phyloP scores from a whole-genome alignment of 108 stramenopile genomes.

The Tribonema minus region DNA sequence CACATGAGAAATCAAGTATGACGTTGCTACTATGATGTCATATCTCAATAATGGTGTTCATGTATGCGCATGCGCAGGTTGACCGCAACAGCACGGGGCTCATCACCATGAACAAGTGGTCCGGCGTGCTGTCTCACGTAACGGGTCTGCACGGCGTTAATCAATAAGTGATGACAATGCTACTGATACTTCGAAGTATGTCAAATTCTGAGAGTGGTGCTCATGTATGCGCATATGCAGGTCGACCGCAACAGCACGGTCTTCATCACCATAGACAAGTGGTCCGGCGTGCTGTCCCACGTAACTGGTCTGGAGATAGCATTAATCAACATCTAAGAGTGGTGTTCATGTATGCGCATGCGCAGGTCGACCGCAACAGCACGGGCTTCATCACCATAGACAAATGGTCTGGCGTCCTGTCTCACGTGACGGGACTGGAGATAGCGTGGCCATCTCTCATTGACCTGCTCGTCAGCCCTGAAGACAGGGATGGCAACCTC shows the following conservation, averaged over 20 bases:
- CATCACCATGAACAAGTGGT: conserved; percentile 30
- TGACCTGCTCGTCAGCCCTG: conserved; percentile 2
- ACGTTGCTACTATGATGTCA: too few relatives aligned
- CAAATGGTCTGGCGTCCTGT: conserved; percentile 31
- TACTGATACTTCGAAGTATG: too few relatives aligned
- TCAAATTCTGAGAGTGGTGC: too few relatives aligned
- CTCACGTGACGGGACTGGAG: conserved; percentile 23
- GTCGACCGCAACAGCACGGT: conserved; percentile 13
- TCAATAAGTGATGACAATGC: too few relatives aligned
- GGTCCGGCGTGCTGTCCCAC: conserved; percentile 28
- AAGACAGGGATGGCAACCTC: conserved; percentile 3
- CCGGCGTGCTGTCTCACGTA: conserved; percentile 19
- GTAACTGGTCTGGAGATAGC: conserved; percentile 15
- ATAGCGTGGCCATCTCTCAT: conserved; percentile 12
- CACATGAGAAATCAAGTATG: conserved; percentile 8
- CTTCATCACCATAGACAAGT: conserved; percentile 16
- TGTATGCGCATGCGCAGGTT: conserved; percentile 14
- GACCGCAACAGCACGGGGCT: conserved; percentile 3
- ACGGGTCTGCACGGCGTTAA: conserved; percentile 12
- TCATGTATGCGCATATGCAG: conserved; percentile 9
- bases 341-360: conserved; percentile 3
- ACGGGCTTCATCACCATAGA: conserved; percentile 24
- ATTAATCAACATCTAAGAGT: too few relatives aligned
- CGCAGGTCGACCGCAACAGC: conserved; percentile 21
- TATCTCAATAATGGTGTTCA: conserved; percentile 1